Percentiles rank a stretch among this genome's conserved stretches.
phyloP scores from a whole-genome alignment of 441 rosid genomes.

The Bocquillonia castaneifolia region DNA sequence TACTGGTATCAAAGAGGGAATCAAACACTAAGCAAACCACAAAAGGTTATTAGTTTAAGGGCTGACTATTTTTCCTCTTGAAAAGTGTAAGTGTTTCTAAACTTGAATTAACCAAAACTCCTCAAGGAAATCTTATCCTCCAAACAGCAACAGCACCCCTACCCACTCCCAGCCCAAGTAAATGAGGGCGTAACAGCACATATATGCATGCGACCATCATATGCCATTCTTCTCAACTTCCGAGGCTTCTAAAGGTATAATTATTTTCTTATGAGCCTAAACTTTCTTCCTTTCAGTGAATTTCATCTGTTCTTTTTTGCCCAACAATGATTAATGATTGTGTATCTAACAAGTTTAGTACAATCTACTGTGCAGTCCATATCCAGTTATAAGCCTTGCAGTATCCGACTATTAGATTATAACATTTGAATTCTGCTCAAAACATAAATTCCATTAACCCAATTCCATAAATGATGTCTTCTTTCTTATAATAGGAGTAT shows the following conservation, averaged over 20 bases:
- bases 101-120: no score
- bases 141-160: no score
- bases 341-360: neutral
- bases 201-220: neutral
- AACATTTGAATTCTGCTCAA: neutral
- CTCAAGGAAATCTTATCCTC: no score
- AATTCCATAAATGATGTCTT: neutral
- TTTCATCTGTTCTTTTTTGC: neutral
- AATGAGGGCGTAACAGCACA: no score
- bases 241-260: neutral
- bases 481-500: neutral
- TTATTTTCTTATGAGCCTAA: neutral
- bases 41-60: no score
- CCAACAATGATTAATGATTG: neutral
- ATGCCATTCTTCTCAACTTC: no score
- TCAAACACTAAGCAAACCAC: no score
- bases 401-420: neutral
- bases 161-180: no score
- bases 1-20: no score
- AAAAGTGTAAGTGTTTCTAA: no score
- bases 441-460: neutral
- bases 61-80: no score
- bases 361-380: neutral
- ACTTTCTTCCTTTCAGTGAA: neutral
- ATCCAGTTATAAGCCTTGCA: neutral